phyloP scores from a whole-genome alignment of 805 yeast genomes.

The Candida nitratophila region DNA sequence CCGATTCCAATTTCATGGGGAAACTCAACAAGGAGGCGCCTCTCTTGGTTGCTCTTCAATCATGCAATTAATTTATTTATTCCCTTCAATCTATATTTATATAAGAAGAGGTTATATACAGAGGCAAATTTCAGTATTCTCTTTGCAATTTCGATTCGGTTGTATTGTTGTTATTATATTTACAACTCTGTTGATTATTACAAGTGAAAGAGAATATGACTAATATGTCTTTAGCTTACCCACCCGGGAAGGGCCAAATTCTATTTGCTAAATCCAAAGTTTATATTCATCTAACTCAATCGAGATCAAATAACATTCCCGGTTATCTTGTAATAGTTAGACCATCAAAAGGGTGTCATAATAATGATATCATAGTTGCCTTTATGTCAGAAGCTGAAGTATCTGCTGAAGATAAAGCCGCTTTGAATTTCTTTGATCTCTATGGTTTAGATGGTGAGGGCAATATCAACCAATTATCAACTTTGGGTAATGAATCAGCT shows the following conservation, averaged over 20 bases:
- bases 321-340: slow-evolving; percentile 68
- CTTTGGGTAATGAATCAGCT: slow-evolving; percentile 8
- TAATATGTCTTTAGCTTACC: slow-evolving; percentile 6
- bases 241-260: slow-evolving; percentile 38
- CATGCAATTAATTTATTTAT: too few relatives aligned
- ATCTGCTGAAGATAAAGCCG: slow-evolving; percentile 16
- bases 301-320: slow-evolving; percentile 66
- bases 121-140: too few relatives aligned
- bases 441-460: slow-evolving; percentile 34
- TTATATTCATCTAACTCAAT: slow-evolving; percentile 74
- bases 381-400: slow-evolving; percentile 58
- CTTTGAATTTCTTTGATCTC: slow-evolving; percentile 30
- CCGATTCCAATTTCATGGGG: too few relatives aligned
- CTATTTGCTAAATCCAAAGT: slow-evolving; percentile 61
- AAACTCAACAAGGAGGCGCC: too few relatives aligned
- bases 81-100: too few relatives aligned
- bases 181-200: too few relatives aligned
- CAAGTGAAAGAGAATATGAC: neutral
- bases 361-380: slow-evolving; percentile 54
- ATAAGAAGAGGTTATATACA: too few relatives aligned
- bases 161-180: too few relatives aligned
- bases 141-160: too few relatives aligned
- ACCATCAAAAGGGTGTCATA: slow-evolving; percentile 38
- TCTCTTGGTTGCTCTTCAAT: too few relatives aligned
- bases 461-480: slow-evolving; percentile 26